Conservation (phyloP, 768 basidiomycete species). For the Hebeloma cylindrosporum region DNA sequence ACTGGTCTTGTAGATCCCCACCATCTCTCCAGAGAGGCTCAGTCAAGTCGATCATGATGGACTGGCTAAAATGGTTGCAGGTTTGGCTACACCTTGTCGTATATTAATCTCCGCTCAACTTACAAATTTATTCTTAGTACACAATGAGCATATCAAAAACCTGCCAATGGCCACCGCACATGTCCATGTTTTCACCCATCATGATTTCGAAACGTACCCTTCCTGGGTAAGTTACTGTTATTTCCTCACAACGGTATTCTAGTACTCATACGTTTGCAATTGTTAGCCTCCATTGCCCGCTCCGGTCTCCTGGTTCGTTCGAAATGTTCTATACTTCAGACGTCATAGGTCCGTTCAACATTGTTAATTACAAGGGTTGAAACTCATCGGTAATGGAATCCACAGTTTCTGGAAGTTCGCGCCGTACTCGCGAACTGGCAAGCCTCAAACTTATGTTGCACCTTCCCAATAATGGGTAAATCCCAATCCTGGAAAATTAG, state of each 20-base stretch:
- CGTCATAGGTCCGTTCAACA: constrained; percentile 18
- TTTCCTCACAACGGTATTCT: not conserved
- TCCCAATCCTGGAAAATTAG: too few species aligned
- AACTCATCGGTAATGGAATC: not conserved
- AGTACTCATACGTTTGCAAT: not conserved
- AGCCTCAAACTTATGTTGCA: constrained; percentile 9
- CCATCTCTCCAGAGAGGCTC: constrained; percentile 20
- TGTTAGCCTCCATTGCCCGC: constrained; percentile 22
- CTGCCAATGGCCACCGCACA: constrained; percentile 17
- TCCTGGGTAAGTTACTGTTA: constrained; percentile 20
- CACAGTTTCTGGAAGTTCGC: constrained; percentile 29
- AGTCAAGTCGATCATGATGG: constrained; percentile 12
- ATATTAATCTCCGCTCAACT: not conserved
- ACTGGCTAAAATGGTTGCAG: constrained; percentile 4
- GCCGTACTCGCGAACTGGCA: constrained; percentile 19
- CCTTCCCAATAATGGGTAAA: too few species aligned
- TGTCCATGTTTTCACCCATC: constrained; percentile 21
- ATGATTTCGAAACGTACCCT: constrained; percentile 18
- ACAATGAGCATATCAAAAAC: constrained; percentile 22
- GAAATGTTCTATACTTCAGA: constrained; percentile 13
- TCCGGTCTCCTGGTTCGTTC: constrained; percentile 21
- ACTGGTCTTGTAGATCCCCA: constrained; percentile 16
- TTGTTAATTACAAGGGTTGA: not conserved
- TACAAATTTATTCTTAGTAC: not conserved
- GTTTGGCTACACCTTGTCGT: constrained; percentile 8